A percentile compares a stretch with the other conserved stretches of the same genome.
Conservation (phyloP, 1,284 basidiomycete species). For the Abortiporus biennis region DNA sequence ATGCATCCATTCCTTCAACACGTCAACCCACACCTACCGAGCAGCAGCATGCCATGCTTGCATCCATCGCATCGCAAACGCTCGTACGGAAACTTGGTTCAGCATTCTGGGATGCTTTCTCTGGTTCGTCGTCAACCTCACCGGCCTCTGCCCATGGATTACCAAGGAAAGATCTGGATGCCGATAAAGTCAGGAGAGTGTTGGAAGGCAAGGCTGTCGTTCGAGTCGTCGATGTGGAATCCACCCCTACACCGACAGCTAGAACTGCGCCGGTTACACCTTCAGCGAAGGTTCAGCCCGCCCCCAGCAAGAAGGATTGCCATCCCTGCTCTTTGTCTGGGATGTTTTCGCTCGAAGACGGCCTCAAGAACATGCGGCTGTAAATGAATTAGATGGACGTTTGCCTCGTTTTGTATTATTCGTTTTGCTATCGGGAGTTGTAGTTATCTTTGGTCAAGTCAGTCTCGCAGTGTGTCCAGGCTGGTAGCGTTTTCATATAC, state of each 20-base stretch:
- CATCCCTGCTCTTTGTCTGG: too few species aligned
- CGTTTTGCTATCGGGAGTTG: too few species aligned
- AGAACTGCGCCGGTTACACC: background rate
- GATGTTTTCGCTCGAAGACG: too few species aligned
- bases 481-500: too few species aligned
- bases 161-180: conserved; percentile 49
- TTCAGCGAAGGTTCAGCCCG: too few species aligned
- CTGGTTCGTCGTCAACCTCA: conserved; percentile 32
- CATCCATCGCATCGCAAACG: conserved; percentile 66
- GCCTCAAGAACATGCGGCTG: background rate
- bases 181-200: conserved; percentile 71
- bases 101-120: conserved; percentile 81
- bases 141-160: conserved; percentile 16
- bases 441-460: too few species aligned
- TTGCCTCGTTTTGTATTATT: too few species aligned
- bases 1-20: conserved; percentile 8
- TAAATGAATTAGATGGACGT: background rate
- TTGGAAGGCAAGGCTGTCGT: conserved; percentile 74
- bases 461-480: too few species aligned
- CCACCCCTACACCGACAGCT: conserved; percentile 5
- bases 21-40: conserved; percentile 22
- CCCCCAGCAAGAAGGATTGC: too few species aligned
- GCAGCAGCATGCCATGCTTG: conserved; percentile 49
- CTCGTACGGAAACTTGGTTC: conserved; percentile 56
- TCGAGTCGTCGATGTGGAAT: conserved; percentile 66